Conservation (phyloP, 495 filamentous ascomycete genomes). For the Aspergillus egyptiacus region DNA sequence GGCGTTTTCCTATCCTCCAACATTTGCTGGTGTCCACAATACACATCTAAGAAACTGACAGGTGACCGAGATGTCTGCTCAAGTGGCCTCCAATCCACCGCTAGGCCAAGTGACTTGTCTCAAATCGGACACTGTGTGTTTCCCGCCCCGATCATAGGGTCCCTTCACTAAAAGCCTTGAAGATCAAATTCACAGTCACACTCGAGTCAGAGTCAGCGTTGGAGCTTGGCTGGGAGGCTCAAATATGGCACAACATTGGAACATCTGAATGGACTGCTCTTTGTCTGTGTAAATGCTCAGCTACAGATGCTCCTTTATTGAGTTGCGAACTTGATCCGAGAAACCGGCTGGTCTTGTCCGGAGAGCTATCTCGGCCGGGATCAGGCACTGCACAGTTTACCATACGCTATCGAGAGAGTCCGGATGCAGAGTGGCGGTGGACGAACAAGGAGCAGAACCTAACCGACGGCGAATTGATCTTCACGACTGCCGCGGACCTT, state of each 20-base stretch:
- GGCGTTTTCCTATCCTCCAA: no score
- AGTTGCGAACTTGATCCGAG: slow-evolving; percentile 17
- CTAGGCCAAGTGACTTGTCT: slow-evolving; percentile 60
- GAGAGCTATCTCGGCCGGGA: slow-evolving; percentile 27
- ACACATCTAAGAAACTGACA: slow-evolving; percentile 30
- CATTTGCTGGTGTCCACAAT: not conserved
- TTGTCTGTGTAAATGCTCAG: slow-evolving; percentile 23
- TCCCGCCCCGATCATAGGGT: not conserved
- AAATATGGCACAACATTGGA: slow-evolving; percentile 67
- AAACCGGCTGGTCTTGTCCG: slow-evolving; percentile 37
- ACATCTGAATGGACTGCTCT: slow-evolving; percentile 34
- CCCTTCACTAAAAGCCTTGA: not conserved
- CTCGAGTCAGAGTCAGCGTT: slow-evolving; percentile 61
- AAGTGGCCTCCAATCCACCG: slow-evolving; percentile 56
- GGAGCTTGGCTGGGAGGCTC: slow-evolving; percentile 62
- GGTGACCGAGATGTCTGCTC: slow-evolving; percentile 39
- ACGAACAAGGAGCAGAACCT: slow-evolving; percentile 55
- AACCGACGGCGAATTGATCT: slow-evolving; percentile 58
- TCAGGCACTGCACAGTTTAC: slow-evolving; percentile 57
- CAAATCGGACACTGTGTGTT: slow-evolving; percentile 27
- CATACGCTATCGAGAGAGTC: slow-evolving; percentile 58
- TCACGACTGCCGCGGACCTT: slow-evolving; percentile 16
- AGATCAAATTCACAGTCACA: slow-evolving; percentile 60
- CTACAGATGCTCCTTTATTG: slow-evolving; percentile 31
- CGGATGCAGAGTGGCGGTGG: slow-evolving; percentile 66